Evolutionary conservation across 2,329 filamentous ascomycete species (phyloP), one percentile per base, ranked within the genome.

Genomic region (Cladosporium sp.): DNA sequence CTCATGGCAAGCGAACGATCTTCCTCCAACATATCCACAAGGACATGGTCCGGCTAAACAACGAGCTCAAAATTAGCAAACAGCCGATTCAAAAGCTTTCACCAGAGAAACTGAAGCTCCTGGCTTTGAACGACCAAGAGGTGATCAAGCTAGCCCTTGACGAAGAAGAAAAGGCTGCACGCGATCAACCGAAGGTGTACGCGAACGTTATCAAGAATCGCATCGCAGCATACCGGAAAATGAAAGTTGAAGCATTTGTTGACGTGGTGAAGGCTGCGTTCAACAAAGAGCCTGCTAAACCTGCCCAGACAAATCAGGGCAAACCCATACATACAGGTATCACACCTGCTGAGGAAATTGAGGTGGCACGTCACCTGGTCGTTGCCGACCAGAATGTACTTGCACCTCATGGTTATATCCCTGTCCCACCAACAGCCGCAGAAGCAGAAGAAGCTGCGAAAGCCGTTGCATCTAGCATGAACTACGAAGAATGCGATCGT

Each of bases 401-500:
- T n/a, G 80, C 84, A 5, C 72, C 80, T 5, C 83, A 86, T 69
- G 92, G 90, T 17, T 97, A 97, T 71, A 86, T 97, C 20, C 83
- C 87, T 0, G 75, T 72, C 4, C 75, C 86, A 1, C 92, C 92
- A 0, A 82, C 83, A 0, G 77, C 82, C 1, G 80, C 82, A 7
- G 88, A 90, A 17, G 83, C 97, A 17, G 77, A 82, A 54, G 80
- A 82, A 52, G 88, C 90, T 0, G 83, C 78, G 36, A 80, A 82
- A 43, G 90, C 86, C 0, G 80, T 90, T 0, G 78, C 84, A 50
- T 80, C 85, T 7, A 84, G 88, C 12, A 82, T 85, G 55, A 90
- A 90, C 50, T 96, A 88, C 81, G 94, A 99, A 75, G 82, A 85
- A 51, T 99, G 94, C 68, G 92, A 96, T 68, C 87, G 94, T 19